These are phyloP conservation scores for Alternaria gaisen DNA, from an alignment of 2,329 filamentous ascomycete species.

Conservation along the genomic window DNA sequence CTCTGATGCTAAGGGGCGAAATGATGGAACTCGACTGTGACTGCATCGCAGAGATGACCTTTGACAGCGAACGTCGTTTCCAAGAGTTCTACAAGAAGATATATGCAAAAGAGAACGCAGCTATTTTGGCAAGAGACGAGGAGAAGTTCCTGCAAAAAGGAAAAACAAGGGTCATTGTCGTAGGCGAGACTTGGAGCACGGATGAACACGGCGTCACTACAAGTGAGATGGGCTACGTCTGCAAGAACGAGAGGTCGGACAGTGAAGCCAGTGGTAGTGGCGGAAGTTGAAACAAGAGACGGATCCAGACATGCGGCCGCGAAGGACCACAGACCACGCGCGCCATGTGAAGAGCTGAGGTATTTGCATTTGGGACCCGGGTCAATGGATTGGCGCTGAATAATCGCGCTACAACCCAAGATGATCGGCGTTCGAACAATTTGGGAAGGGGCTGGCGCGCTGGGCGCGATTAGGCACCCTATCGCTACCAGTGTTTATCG, in stretches of 20 bases:
- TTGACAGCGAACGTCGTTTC: constrained; percentile 33
- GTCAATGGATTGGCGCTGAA: not conserved
- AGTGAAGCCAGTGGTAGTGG: constrained; percentile 26
- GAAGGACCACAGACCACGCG: not conserved
- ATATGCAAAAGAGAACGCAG: constrained; percentile 33
- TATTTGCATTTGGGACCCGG: not conserved
- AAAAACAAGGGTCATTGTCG: constrained; percentile 34
- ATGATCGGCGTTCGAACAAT: constrained; percentile 1
- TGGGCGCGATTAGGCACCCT: constrained; percentile 3
- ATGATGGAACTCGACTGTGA: constrained; percentile 38
- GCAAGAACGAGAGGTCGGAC: constrained; percentile 19
- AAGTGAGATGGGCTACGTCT: constrained; percentile 10
- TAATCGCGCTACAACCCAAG: not conserved
- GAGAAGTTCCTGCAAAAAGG: constrained; percentile 32
- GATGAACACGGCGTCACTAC: constrained; percentile 22
- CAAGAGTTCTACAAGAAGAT: constrained; percentile 37
- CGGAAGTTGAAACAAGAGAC: constrained; percentile 16
- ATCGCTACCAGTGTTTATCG: not conserved
- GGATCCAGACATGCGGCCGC: not conserved
- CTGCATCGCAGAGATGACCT: constrained; percentile 37
- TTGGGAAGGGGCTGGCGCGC: constrained; percentile 5
- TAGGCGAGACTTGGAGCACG: constrained; percentile 37
- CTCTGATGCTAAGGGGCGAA: constrained; percentile 32
- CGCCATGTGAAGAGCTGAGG: not conserved
- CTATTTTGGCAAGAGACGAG: constrained; percentile 34